phyloP scores from a whole-genome alignment of 371 early-diverging fungal species.

The Mucor lusitanicus region DNA sequence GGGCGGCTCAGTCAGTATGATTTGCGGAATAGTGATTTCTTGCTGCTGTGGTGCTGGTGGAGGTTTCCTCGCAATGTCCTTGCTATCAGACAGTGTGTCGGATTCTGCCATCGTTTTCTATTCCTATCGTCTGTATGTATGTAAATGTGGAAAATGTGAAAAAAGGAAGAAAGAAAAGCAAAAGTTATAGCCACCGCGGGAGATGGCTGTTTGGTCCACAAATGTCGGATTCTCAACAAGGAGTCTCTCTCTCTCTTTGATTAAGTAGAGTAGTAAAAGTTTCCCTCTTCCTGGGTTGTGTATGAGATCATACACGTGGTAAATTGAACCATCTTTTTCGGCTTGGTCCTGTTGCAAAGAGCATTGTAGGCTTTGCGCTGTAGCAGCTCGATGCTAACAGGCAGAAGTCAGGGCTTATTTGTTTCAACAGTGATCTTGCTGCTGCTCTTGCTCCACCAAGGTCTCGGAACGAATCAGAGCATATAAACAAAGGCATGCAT shows the following conservation, averaged over 20 bases:
- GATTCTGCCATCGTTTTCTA: background rate
- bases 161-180: background rate
- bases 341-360: background rate
- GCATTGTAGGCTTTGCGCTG: too few relatives aligned
- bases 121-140: background rate
- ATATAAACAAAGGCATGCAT: background rate
- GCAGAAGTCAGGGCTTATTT: background rate
- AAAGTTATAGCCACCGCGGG: background rate
- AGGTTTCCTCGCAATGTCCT: conserved; percentile 2
- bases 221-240: background rate
- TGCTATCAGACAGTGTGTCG: conserved; percentile 4
- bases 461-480: background rate
- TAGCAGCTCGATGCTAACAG: too few relatives aligned
- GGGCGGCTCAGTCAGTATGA: conserved; percentile 36
- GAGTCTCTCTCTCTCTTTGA: background rate
- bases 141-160: background rate
- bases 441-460: background rate
- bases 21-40: conserved; percentile 34
- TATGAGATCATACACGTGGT: background rate
- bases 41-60: background rate
- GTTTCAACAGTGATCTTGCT: background rate
- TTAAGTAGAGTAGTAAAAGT: background rate
- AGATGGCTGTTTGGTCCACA: background rate
- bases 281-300: background rate
- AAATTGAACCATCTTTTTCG: background rate